Evolutionary conservation across 805 yeast genomes (phyloP).

Genomic region (Metschnikowia kunwiensis): DNA sequence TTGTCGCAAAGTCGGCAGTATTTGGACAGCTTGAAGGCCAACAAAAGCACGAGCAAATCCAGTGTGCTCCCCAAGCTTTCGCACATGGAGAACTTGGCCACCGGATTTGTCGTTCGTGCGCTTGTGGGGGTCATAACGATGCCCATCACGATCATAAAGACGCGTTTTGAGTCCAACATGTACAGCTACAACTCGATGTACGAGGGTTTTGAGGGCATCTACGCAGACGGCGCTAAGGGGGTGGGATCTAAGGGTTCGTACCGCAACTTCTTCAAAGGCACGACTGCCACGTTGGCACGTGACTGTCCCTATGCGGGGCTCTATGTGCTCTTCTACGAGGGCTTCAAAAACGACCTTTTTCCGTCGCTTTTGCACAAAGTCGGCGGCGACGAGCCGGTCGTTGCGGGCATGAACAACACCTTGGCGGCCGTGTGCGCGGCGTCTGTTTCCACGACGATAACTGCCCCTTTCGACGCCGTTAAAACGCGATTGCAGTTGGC

Average conservation of each 20-base stretch:
- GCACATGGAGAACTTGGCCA: slow-evolving; percentile 61
- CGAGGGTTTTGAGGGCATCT: slow-evolving; percentile 60
- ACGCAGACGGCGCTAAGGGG: slow-evolving; percentile 20
- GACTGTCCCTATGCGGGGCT: slow-evolving; percentile 98
- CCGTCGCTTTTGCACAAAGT: slow-evolving; percentile 34
- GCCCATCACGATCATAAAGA: slow-evolving; percentile 92
- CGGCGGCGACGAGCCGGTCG: slow-evolving; percentile 8
- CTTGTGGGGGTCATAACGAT: slow-evolving; percentile 81
- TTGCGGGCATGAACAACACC: slow-evolving; percentile 44
- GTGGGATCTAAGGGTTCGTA: slow-evolving; percentile 42
- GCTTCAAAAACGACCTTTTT: slow-evolving; percentile 53
- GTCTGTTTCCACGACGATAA: slow-evolving; percentile 71
- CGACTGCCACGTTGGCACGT: slow-evolving; percentile 78
- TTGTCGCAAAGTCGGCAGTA: slow-evolving; percentile 59
- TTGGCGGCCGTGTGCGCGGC: slow-evolving; percentile 80
- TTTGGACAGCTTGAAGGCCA: slow-evolving; percentile 33
- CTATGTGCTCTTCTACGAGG: slow-evolving; percentile 82
- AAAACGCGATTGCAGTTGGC: slow-evolving; percentile 87
- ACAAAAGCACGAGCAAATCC: slow-evolving; percentile 25
- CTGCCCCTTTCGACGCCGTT: slow-evolving; percentile 93
- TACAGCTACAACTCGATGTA: slow-evolving; percentile 64
- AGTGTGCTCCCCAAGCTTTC: slow-evolving; percentile 66
- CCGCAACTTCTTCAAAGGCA: slow-evolving; percentile 80
- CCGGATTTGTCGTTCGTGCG: slow-evolving; percentile 80
- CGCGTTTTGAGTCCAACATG: slow-evolving; percentile 79